Percentiles rank a stretch among this genome's conserved stretches.
Evolutionary conservation across 192 early-diverging fungal genomes (phyloP).

Genomic region (Backusella circina): DNA sequence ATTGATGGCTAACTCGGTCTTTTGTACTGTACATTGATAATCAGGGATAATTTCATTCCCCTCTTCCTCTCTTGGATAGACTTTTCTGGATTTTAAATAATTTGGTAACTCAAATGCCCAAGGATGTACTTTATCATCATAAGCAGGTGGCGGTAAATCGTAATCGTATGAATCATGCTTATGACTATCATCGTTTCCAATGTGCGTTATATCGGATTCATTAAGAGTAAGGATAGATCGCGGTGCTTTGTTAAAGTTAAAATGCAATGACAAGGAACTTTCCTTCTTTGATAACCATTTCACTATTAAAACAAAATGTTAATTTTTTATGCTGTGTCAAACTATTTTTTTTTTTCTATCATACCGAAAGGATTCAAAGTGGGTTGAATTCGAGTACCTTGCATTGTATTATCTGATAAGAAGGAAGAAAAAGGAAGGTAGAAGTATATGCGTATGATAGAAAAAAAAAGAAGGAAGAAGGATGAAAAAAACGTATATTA

Average conservation of each 20-base stretch:
- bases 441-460: not conserved
- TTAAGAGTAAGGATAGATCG: not conserved
- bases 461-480: not conserved
- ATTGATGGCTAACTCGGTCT: conserved; percentile 33
- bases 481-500: not conserved
- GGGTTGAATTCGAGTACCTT: not conserved
- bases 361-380: not conserved
- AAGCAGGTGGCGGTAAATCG: conserved; percentile 6
- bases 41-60: conserved; percentile 42
- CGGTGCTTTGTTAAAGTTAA: not conserved
- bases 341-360: not conserved
- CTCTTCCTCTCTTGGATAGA: conserved; percentile 37
- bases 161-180: not conserved
- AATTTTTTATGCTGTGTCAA: not conserved
- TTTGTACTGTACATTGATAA: conserved; percentile 44
- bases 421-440: not conserved
- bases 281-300: not conserved
- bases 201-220: not conserved
- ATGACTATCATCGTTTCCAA: not conserved
- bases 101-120: conserved; percentile 10
- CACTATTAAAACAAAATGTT: not conserved
- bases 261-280: not conserved
- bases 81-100: not conserved
- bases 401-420: not conserved
- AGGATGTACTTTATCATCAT: conserved; percentile 19